Base-by-base conservation (phyloP, 148 eudicot species). In the Amaranthus cruentus region DNA sequence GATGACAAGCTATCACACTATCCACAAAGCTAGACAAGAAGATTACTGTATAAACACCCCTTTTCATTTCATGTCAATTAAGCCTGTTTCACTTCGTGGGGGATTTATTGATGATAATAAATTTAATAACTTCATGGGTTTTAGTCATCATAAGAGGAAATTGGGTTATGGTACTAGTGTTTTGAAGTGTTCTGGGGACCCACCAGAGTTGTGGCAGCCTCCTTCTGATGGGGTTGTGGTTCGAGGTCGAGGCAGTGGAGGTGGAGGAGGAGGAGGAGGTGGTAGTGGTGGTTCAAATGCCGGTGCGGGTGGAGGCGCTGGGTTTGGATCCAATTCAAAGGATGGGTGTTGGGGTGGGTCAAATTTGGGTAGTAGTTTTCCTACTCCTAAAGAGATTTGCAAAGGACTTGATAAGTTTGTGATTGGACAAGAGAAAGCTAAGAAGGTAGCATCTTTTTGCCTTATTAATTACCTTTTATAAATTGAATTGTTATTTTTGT, bases 351-450 rank as follows among this genome's bases (percentile, higher is more conserved):
- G 93, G 97, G 97, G 97, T 58, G 98, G 98, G 75, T 90, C 96
- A 7, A 90, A 79, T 84, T 66, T 91, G 80, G 98, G 97, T 15
- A 47, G 62, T 69, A 76, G 75, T 54, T 95, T 91, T 75, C 99
- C 99, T 7, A 91, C 97, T 65, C 99, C 99, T 15, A 95, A 90
- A 66, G 94, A 91, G 85, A 91, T 95, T 66, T 91, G 97, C 73
- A 90, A 80, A 84, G 99, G 99, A 74, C 97, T 91, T 79, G 99
- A 95, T 83, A 90, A 88, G 89, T 95, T 91, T 87, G 98, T 95
- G 74, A 92, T 95, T 81, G 96, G 99, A 44, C 99, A 95, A 83
- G 90, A 88, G 75, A 91, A 91, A 75, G 96, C 97, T 72, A 95
- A 95, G 86, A 95, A 91, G 97, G 98, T 92, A 56, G 62, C 7